Conservation (phyloP, 176 grass and related monocot genomes). For the Avena insularis region DNA sequence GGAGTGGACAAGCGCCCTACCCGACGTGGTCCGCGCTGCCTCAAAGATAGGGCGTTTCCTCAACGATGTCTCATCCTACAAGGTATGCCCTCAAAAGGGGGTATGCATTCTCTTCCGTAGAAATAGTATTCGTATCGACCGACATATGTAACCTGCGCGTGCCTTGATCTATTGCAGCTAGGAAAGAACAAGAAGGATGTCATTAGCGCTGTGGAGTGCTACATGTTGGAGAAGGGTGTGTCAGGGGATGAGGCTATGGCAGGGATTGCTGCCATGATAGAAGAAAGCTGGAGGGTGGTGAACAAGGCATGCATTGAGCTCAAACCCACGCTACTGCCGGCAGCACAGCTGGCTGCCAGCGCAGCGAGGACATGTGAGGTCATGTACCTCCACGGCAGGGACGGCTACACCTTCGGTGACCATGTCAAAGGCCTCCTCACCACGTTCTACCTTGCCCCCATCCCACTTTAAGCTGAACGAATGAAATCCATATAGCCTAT, state of each 20-base stretch:
- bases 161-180: too few relatives aligned
- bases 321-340: neutral
- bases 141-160: too few relatives aligned
- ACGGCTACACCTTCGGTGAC: constrained; percentile 26
- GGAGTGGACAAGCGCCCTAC: constrained; percentile 13
- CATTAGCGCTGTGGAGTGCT: constrained; percentile 23
- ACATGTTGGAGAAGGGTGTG: neutral
- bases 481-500: too few relatives aligned
- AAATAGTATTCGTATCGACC: too few relatives aligned
- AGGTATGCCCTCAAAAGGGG: neutral
- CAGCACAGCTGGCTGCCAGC: constrained; percentile 3
- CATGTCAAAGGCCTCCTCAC: constrained; percentile 20
- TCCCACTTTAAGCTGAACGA: neutral
- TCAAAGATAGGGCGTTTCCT: constrained; percentile 34
- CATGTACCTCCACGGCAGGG: constrained; percentile 30
- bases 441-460: constrained; percentile 2
- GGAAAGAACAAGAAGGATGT: constrained; percentile 28
- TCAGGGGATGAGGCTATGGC: constrained; percentile 3
- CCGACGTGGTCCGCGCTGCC: neutral
- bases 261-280: neutral
- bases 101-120: too few relatives aligned
- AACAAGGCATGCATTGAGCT: constrained; percentile 22
- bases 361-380: constrained; percentile 17
- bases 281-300: constrained; percentile 13
- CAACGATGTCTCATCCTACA: constrained; percentile 37